Percentiles rank a stretch among this genome's conserved stretches.
phyloP scores from a whole-genome alignment of 2,329 filamentous ascomycete genomes.

The Aspergillus pseudoterreus region DNA sequence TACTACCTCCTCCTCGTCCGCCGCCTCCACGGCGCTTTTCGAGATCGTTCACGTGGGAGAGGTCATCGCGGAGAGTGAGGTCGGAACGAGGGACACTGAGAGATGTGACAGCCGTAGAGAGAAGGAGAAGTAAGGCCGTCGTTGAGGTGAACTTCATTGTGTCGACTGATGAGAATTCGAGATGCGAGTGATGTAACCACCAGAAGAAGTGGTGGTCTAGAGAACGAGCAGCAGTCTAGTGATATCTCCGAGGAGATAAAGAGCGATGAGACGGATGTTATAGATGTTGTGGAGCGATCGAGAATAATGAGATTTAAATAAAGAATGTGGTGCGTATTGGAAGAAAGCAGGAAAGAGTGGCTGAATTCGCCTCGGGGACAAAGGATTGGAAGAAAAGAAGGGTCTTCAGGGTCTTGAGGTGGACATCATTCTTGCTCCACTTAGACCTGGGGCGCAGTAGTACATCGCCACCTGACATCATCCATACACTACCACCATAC shows the following conservation, averaged over 20 bases:
- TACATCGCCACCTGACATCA: no score
- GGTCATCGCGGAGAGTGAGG: conserved; percentile 17
- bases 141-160: conserved; percentile 29
- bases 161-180: not conserved
- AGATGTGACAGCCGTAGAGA: conserved; percentile 26
- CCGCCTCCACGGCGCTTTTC: conserved; percentile 50
- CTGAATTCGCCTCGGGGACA: not conserved
- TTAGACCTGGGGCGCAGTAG: no score
- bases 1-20: conserved; percentile 35
- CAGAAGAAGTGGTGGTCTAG: no score
- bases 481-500: no score
- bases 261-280: no score
- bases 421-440: no score
- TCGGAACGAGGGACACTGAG: conserved; percentile 24
- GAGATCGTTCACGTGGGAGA: conserved; percentile 24
- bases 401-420: not conserved
- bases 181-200: no score
- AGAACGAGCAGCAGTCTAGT: no score
- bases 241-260: no score
- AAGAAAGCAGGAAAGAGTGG: not conserved
- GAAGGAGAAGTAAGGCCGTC: conserved; percentile 26
- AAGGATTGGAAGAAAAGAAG: not conserved
- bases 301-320: not conserved
- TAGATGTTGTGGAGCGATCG: no score
- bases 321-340: not conserved